Conservation (phyloP, 495 filamentous ascomycete species). For the Niebla homalea region DNA sequence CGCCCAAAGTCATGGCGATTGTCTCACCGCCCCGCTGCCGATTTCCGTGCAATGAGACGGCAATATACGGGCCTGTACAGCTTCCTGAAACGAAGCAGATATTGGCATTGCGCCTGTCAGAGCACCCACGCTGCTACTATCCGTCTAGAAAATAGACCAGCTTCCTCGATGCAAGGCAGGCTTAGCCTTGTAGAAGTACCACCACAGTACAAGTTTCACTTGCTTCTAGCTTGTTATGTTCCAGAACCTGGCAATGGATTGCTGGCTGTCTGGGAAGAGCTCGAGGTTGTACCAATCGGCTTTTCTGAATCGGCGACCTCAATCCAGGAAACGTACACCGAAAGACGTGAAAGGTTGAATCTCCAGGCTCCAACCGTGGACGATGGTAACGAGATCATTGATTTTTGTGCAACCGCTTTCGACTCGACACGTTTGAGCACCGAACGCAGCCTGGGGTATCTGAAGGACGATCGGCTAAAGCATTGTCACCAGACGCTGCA, state of each 20-base stretch:
- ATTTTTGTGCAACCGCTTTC: background rate
- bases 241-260: background rate
- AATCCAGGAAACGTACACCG: no score
- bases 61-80: conserved; percentile 11
- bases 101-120: conserved; percentile 18
- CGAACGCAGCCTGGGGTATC: background rate
- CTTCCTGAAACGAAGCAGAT: conserved; percentile 9
- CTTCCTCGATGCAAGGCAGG: background rate
- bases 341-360: background rate
- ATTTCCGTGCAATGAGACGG: conserved; percentile 7
- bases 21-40: background rate
- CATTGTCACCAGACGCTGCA: conserved; percentile 1
- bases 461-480: background rate
- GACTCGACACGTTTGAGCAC: background rate
- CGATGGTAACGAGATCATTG: background rate
- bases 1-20: background rate
- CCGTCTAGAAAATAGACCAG: conserved; percentile 11
- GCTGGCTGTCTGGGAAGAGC: background rate
- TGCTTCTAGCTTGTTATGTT: background rate
- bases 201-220: background rate
- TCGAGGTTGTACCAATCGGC: background rate
- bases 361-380: background rate
- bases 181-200: background rate
- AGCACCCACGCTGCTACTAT: conserved; percentile 14
- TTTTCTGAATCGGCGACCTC: background rate